These are phyloP conservation scores for Hygrocybe coccinea DNA, from an alignment of 768 basidiomycete genomes.

Conservation along the genomic window DNA sequence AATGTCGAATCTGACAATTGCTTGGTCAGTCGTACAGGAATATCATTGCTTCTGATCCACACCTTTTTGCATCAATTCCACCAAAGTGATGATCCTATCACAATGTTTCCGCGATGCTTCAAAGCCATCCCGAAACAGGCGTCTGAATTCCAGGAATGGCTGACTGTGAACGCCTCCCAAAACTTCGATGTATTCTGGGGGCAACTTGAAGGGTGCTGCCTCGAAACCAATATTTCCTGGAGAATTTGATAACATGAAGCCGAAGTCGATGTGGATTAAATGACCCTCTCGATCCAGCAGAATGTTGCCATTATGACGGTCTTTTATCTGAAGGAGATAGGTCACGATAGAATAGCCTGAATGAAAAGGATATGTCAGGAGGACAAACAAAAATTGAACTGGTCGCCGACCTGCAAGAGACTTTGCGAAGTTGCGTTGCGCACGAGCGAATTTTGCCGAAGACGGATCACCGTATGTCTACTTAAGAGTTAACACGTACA, in stretches of 20 bases:
- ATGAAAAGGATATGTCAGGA: constrained; percentile 5
- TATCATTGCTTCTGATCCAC: constrained; percentile 4
- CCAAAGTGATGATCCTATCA: constrained; percentile 88
- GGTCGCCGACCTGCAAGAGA: constrained; percentile 67
- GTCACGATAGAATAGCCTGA: constrained; percentile 90
- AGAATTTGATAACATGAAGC: constrained; percentile 95
- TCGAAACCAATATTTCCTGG: constrained; percentile 98
- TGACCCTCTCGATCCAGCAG: constrained; percentile 93
- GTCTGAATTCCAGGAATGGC: constrained; percentile 78
- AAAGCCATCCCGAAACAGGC: constrained; percentile 88
- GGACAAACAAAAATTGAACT: background rate
- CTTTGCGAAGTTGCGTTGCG: constrained; percentile 91
- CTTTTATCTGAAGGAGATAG: constrained; percentile 97
- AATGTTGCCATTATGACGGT: constrained; percentile 98
- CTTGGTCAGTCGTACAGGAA: background rate
- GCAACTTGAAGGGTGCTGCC: constrained; percentile 97
- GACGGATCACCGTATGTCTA: constrained; percentile 89
- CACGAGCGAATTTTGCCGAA: constrained; percentile 81
- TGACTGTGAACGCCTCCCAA: constrained; percentile 78
- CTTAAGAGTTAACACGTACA: background rate
- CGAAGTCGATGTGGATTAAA: constrained; percentile 96
- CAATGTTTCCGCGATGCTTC: constrained; percentile 93
- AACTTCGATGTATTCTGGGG: constrained; percentile 93
- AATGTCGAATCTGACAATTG: constrained; percentile 66
- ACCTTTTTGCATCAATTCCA: constrained; percentile 98